A percentile compares a stretch with the other conserved stretches of the same genome.
Conservation (phyloP, 176 grass and related monocot genomes). For the Chrysopogon serrulatus region DNA sequence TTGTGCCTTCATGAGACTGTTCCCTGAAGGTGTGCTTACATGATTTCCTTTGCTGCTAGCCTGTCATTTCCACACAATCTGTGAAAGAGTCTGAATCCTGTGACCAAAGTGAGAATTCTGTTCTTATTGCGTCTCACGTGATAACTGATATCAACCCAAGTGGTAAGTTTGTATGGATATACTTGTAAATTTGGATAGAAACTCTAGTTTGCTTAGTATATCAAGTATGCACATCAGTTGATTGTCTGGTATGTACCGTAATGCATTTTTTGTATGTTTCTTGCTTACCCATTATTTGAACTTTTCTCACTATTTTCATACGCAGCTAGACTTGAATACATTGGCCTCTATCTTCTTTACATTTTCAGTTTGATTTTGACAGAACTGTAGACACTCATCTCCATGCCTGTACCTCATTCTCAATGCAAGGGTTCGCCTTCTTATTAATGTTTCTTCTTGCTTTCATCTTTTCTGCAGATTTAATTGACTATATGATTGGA, state of each 20-base stretch:
- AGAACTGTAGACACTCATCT: not conserved
- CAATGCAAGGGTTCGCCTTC: not conserved
- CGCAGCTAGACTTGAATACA: not conserved
- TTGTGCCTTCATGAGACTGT: not conserved
- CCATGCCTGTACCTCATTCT: not conserved
- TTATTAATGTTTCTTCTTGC: slow-evolving; percentile 2
- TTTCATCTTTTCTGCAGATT: slow-evolving; percentile 32
- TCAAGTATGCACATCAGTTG: not conserved
- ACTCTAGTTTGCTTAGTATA: not conserved
- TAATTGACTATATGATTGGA: slow-evolving; percentile 50
- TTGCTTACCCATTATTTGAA: not conserved
- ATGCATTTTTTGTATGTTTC: not conserved
- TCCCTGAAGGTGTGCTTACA: not conserved
- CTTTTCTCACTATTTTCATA: not conserved
- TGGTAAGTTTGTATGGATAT: not conserved
- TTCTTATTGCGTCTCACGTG: not conserved
- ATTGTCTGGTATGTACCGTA: not conserved
- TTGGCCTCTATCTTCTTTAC: not conserved
- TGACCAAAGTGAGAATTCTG: not conserved
- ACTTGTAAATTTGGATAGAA: not conserved
- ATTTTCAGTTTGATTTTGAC: not conserved
- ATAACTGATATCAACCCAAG: not conserved
- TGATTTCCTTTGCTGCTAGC: not conserved
- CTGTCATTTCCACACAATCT: not conserved
- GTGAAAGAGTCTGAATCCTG: not conserved